Conservation (phyloP, 2,329 filamentous ascomycete genomes). For the Periconia macrospinosa region DNA sequence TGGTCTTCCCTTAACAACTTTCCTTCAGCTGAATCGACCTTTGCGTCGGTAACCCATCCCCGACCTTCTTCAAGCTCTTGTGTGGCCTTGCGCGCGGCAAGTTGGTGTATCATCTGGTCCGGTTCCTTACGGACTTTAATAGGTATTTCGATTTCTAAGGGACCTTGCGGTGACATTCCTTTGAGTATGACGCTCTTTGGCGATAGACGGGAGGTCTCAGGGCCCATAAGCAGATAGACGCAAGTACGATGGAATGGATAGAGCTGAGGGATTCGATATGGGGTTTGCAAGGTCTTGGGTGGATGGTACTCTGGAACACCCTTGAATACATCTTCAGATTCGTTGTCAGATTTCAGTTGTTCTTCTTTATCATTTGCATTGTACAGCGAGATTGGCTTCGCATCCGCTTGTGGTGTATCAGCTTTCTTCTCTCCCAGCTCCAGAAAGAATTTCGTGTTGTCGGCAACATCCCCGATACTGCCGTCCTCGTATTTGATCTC, state of each 20-base stretch:
- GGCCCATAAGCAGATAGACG: conserved; percentile 65
- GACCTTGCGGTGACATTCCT: conserved; percentile 58
- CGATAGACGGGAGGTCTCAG: conserved; percentile 47
- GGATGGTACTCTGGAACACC: conserved; percentile 54
- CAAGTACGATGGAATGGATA: conserved; percentile 66
- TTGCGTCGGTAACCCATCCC: conserved; percentile 55
- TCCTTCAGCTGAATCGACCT: conserved; percentile 38
- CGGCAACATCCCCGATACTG: conserved; percentile 58
- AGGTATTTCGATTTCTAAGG: conserved; percentile 64
- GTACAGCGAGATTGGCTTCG: conserved; percentile 61
- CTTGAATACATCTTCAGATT: conserved; percentile 42
- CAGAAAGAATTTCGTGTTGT: conserved; percentile 46
- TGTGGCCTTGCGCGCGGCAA: conserved; percentile 66
- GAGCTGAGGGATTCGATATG: conserved; percentile 61
- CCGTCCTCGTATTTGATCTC: conserved; percentile 63
- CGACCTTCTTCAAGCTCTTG: conserved; percentile 69
- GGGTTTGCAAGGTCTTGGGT: conserved; percentile 65
- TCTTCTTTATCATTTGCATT: conserved; percentile 50
- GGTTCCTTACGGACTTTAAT: conserved; percentile 51
- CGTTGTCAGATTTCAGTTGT: conserved; percentile 21
- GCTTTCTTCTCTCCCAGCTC: conserved; percentile 10
- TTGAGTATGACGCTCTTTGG: conserved; percentile 60
- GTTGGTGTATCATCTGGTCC: conserved; percentile 64
- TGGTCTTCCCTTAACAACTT: conserved; percentile 39
- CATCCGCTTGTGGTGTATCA: neutral